Conservation (phyloP, 2,329 filamentous ascomycete species). For the Lasiodiplodia citricola region DNA sequence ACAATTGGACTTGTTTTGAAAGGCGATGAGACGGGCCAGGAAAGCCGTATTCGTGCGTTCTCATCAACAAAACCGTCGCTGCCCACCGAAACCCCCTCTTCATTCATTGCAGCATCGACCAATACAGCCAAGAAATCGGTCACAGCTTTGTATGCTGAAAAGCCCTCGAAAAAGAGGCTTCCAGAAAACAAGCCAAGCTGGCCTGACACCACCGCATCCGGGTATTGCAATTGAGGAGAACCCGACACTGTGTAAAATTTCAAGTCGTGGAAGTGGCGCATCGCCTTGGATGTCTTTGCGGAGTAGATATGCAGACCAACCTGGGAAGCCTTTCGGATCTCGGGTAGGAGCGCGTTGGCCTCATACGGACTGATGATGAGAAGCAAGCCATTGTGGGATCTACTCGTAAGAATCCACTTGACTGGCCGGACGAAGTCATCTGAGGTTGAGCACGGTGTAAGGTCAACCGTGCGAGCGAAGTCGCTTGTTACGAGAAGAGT, state of each 20-base stretch:
- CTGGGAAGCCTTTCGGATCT: slow-evolving; percentile 42
- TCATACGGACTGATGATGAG: slow-evolving; percentile 67
- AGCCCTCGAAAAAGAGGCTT: slow-evolving; percentile 4
- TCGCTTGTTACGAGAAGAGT: slow-evolving; percentile 57
- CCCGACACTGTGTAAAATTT: background rate
- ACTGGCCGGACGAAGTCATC: slow-evolving; percentile 48
- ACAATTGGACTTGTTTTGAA: slow-evolving; percentile 2
- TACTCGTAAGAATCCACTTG: slow-evolving; percentile 58
- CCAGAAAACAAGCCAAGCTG: slow-evolving; percentile 12
- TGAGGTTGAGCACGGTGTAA: background rate
- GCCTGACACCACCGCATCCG: background rate
- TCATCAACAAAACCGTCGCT: slow-evolving; percentile 1
- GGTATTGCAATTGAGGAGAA: background rate
- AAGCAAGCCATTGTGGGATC: slow-evolving; percentile 33
- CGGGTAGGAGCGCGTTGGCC: slow-evolving; percentile 56
- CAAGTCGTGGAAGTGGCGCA: background rate
- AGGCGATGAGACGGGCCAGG: background rate
- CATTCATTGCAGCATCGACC: background rate
- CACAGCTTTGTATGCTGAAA: background rate
- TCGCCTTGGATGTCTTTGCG: background rate
- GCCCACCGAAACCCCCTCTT: background rate
- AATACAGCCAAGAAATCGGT: background rate
- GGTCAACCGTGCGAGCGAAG: slow-evolving; percentile 55
- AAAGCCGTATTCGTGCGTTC: background rate
- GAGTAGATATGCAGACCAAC: slow-evolving; percentile 60